Conservation (phyloP, 768 basidiomycete genomes). For the Hirschioporus abietinus region DNA sequence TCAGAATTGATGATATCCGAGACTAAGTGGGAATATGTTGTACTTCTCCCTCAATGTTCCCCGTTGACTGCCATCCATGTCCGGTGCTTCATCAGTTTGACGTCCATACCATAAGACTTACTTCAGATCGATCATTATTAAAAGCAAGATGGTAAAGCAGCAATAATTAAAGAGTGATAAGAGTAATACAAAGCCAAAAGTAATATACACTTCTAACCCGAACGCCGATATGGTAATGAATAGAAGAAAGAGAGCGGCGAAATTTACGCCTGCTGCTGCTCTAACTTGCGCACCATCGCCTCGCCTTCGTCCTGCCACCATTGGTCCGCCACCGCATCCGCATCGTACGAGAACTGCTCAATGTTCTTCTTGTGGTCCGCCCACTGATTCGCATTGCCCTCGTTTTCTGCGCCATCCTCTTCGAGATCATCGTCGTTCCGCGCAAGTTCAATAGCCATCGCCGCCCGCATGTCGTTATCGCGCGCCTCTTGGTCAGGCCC, state of each 20-base stretch:
- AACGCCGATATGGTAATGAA: background rate
- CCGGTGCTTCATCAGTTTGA: no score
- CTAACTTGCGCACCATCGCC: slow-evolving; percentile 1
- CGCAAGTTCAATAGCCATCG: slow-evolving; percentile 34
- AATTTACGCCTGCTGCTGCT: background rate
- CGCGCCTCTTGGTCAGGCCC: slow-evolving; percentile 46
- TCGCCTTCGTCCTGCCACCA: slow-evolving; percentile 32
- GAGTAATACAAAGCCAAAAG: background rate
- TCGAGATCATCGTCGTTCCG: background rate
- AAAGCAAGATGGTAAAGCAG: no score
- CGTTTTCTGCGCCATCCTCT: background rate
- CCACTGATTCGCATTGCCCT: slow-evolving; percentile 25
- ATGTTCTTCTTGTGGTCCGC: slow-evolving; percentile 22
- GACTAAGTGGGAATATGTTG: no score
- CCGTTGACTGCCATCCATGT: no score
- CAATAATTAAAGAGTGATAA: no score
- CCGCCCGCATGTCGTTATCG: slow-evolving; percentile 44
- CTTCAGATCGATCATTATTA: no score
- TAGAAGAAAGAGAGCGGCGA: background rate
- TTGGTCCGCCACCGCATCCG: slow-evolving; percentile 13
- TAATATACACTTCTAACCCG: background rate
- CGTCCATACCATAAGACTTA: no score
- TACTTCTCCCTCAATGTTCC: no score
- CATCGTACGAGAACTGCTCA: slow-evolving; percentile 20
- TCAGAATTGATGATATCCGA: no score